phyloP scores from a whole-genome alignment of 1,284 basidiomycete species.

The Boletus smithii region DNA sequence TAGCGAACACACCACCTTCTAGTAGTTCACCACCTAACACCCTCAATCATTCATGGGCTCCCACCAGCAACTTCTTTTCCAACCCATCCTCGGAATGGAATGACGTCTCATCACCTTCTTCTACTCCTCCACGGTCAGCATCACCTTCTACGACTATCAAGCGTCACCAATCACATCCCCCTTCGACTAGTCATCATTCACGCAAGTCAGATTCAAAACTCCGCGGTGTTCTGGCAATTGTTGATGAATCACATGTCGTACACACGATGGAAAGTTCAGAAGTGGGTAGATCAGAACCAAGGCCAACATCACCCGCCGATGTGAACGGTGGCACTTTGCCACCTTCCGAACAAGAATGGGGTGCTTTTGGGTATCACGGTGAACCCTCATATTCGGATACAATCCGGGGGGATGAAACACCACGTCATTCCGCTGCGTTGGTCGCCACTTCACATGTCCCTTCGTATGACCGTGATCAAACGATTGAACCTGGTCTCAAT shows the following conservation, averaged over 20 bases:
- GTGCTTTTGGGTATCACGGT: conserved; percentile 41
- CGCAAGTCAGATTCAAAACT: conserved; percentile 67
- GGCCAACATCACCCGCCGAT: conserved; percentile 17
- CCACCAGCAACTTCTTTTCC: conserved; percentile 40
- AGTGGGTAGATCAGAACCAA: conserved; percentile 13
- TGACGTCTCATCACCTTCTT: conserved; percentile 39
- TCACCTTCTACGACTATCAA: conserved; percentile 44
- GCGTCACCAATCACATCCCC: conserved; percentile 52
- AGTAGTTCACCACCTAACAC: conserved; percentile 37
- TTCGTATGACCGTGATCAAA: conserved; percentile 29
- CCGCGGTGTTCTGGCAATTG: conserved; percentile 58
- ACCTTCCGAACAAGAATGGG: conserved; percentile 36
- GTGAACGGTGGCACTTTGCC: conserved; percentile 22
- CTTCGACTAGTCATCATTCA: conserved; percentile 36
- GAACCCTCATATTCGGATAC: conserved; percentile 37
- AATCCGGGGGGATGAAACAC: conserved; percentile 43
- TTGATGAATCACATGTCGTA: conserved; percentile 50
- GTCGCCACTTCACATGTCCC: conserved; percentile 26
- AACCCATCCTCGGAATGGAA: conserved; percentile 53
- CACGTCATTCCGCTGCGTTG: conserved; percentile 43
- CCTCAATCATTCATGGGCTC: conserved; percentile 38
- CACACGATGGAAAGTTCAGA: conserved; percentile 18
- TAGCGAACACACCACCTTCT: conserved; percentile 43
- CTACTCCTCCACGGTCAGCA: conserved; percentile 36
- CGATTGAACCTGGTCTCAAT: conserved; percentile 24